Percentiles rank a stretch among this genome's conserved stretches.
Evolutionary conservation across 192 early-diverging fungal species (phyloP).

Genomic region (Umbelopsis vinacea): DNA sequence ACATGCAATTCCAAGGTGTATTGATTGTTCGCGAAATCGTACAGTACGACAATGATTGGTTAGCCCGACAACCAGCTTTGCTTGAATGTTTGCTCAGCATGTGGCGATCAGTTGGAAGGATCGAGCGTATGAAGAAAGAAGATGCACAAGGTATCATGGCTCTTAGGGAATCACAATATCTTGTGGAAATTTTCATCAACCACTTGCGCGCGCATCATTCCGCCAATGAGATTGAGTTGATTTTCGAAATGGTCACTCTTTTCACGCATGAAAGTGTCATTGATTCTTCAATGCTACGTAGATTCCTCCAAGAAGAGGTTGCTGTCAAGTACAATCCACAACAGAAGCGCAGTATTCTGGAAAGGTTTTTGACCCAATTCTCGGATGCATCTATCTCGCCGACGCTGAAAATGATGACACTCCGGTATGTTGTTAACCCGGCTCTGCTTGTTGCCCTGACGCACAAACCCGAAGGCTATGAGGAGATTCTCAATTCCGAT

Average conservation of each 20-base stretch:
- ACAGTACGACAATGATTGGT: conserved; percentile 57
- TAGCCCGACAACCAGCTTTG: conserved; percentile 44
- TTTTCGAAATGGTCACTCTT: conserved; percentile 76
- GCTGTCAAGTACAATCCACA: conserved; percentile 53
- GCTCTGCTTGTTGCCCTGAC: conserved; percentile 75
- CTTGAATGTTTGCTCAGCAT: conserved; percentile 56
- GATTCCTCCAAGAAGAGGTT: conserved; percentile 76
- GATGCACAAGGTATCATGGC: conserved; percentile 45
- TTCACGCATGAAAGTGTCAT: conserved; percentile 71
- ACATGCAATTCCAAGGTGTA: conserved; percentile 60
- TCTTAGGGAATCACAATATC: conserved; percentile 58
- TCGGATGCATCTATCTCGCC: conserved; percentile 60
- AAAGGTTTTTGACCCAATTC: conserved; percentile 80
- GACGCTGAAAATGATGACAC: conserved; percentile 70
- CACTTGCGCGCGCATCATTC: conserved; percentile 58
- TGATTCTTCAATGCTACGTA: conserved; percentile 63
- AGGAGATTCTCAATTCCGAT: conserved; percentile 60
- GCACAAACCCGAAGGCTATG: conserved; percentile 48
- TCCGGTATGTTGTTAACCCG: conserved; percentile 87
- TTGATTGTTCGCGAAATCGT: conserved; percentile 61
- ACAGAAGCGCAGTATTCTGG: conserved; percentile 72
- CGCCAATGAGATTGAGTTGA: conserved; percentile 66
- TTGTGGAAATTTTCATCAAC: conserved; percentile 75
- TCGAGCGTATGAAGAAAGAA: conserved; percentile 53
- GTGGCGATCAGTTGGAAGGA: conserved; percentile 49